Evolutionary conservation across 441 rosid genomes (phyloP), one percentile per base, ranked within the genome.

Genomic region (Francoa sonchifolia): DNA sequence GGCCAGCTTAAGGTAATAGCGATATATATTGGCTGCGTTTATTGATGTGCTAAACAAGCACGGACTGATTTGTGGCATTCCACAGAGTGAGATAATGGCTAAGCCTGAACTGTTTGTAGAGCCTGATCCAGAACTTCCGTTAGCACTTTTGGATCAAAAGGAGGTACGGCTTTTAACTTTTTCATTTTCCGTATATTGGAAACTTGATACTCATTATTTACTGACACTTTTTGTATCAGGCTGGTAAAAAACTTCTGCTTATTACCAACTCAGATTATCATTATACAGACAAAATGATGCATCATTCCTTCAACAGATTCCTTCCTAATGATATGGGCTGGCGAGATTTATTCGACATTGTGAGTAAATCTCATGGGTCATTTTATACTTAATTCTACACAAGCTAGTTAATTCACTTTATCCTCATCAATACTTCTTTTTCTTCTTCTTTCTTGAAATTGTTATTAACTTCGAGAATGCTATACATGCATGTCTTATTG

Each of bases 281-380:
- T 56, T 89, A 84, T 69, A 79, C 94, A 10, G 62, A 89, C 80
- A 89, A 84, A 69, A 89, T 84, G 95, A 89, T 89, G 97, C 78
- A 65, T 66, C 95, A 89, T 70, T 81, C 97, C 37, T 89, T 84
- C 41, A 75, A 89, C 55, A 75, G 75, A 69, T 89, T 68, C 51
- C 85, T 89, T 39, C 97, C 97, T 21, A 84, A 84, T 64, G 77
- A 75, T 54, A 79, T 84, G 95, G 76, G 64, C 54, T 89, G 97
- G 97, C 73, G 81, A 44, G 95, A 89, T 57, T 82, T 89, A 19
- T 89, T 89, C 54, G 89, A 84, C 39, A 89, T 84, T 71, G 97
- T 79, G 39, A 57, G 79, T 58, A n/a, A 10, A 32, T 14, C 48
- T 48, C 38, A 11, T 50, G 39, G 34, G 19, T 31, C 31, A 4